Percentiles rank a stretch among this genome's conserved stretches.
Evolutionary conservation across 805 yeast species (phyloP).

Genomic region (Hanseniaspora taiwanica): DNA sequence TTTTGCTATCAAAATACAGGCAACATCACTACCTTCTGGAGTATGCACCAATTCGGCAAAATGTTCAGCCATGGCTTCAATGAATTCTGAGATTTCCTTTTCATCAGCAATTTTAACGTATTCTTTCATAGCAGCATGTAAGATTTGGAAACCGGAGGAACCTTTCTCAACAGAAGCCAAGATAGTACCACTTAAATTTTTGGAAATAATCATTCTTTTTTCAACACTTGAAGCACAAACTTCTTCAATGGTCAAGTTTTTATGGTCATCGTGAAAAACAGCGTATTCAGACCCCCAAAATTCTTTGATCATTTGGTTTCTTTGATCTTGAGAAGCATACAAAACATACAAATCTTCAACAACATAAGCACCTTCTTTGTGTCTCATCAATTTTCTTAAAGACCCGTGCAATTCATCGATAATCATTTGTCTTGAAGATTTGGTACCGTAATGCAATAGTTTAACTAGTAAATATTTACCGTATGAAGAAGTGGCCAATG

Average conservation of each 20-base stretch:
- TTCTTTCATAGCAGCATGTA: slow-evolving; percentile 94
- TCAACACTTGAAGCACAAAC: slow-evolving; percentile 57
- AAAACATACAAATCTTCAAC: slow-evolving; percentile 84
- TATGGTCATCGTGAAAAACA: slow-evolving; percentile 66
- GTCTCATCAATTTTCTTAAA: slow-evolving; percentile 84
- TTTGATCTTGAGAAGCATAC: slow-evolving; percentile 75
- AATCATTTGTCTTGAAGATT: slow-evolving; percentile 60
- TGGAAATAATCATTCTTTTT: slow-evolving; percentile 60
- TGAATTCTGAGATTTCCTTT: slow-evolving; percentile 62
- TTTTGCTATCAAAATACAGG: slow-evolving; percentile 61
- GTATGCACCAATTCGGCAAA: slow-evolving; percentile 93
- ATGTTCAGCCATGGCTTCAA: slow-evolving; percentile 75
- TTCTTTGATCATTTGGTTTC: slow-evolving; percentile 83
- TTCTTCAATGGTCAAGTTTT: slow-evolving; percentile 48
- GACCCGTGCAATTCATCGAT: slow-evolving; percentile 83
- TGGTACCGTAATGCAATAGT: slow-evolving; percentile 83
- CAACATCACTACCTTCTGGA: slow-evolving; percentile 87
- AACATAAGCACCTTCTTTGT: slow-evolving; percentile 95
- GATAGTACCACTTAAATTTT: slow-evolving; percentile 70
- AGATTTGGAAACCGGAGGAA: slow-evolving; percentile 87
- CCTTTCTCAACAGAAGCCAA: slow-evolving; percentile 90
- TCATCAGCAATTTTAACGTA: slow-evolving; percentile 55
- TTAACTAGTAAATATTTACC: slow-evolving; percentile 88
- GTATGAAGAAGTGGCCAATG: slow-evolving; percentile 79
- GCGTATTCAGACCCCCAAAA: slow-evolving; percentile 96